Conservation (phyloP, 1,284 basidiomycete genomes). For the Porphyrellus sp. region DNA sequence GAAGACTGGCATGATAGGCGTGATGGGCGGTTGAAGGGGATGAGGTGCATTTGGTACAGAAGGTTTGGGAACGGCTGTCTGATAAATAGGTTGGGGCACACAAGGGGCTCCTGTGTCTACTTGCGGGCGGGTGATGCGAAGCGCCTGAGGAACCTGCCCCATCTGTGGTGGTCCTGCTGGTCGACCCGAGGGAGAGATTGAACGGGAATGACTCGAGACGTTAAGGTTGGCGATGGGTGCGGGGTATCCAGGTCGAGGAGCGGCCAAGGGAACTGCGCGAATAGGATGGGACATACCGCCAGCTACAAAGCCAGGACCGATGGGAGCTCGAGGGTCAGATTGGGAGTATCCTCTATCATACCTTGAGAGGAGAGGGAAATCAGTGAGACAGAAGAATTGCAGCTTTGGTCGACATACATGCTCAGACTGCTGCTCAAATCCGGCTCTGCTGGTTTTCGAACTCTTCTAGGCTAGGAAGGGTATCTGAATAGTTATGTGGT, state of each 20-base stretch:
- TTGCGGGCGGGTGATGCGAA: constrained; percentile 26
- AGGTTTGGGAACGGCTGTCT: constrained; percentile 32
- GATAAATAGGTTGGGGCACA: constrained; percentile 37
- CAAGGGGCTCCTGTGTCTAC: constrained; percentile 24
- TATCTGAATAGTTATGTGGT: constrained; percentile 46
- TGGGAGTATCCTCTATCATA: constrained; percentile 61
- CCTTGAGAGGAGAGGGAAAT: constrained; percentile 36
- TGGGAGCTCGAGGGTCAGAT: constrained; percentile 50
- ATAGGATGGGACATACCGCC: constrained; percentile 35
- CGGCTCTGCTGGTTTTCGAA: constrained; percentile 38
- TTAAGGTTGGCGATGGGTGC: constrained; percentile 63
- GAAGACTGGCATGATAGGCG: constrained; percentile 75
- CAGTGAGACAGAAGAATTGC: constrained; percentile 1
- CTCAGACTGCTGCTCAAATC: constrained; percentile 53
- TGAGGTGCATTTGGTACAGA: constrained; percentile 52
- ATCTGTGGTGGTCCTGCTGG: constrained; percentile 37
- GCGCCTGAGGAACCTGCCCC: constrained; percentile 41
- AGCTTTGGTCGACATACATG: constrained; percentile 47
- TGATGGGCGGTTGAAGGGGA: constrained; percentile 69
- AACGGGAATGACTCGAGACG: constrained; percentile 47
- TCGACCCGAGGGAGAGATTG: constrained; percentile 38
- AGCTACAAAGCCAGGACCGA: constrained; percentile 53
- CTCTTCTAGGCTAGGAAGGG: constrained; percentile 36
- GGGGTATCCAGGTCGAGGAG: constrained; percentile 69
- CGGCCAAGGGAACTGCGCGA: constrained; percentile 51